Conservation (phyloP, 805 yeast genomes). For the Monosporozyma servazzii region DNA sequence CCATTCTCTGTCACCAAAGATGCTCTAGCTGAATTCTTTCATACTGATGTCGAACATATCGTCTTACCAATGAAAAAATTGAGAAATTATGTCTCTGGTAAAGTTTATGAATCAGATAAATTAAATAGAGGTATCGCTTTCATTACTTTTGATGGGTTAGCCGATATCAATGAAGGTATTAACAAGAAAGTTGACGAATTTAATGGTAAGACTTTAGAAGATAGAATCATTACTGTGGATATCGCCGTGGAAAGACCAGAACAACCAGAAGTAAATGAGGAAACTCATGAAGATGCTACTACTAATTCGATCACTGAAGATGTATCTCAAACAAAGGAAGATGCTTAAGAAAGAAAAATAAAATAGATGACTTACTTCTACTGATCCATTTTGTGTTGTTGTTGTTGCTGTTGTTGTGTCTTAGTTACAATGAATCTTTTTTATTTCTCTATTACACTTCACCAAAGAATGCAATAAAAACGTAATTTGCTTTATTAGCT, state of each 20-base stretch:
- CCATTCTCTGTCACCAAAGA: slow-evolving; percentile 55
- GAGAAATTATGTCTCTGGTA: slow-evolving; percentile 25
- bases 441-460: background rate
- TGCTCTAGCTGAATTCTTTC: slow-evolving; percentile 45
- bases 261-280: slow-evolving; percentile 15
- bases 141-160: slow-evolving; percentile 37
- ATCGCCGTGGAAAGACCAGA: slow-evolving; percentile 46
- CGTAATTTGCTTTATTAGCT: background rate
- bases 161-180: slow-evolving; percentile 32
- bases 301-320: background rate
- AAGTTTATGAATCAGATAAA: slow-evolving; percentile 32
- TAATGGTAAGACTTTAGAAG: slow-evolving; percentile 58
- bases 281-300: background rate
- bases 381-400: no score
- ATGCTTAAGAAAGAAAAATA: background rate
- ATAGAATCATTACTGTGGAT: slow-evolving; percentile 56
- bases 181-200: slow-evolving; percentile 60
- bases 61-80: slow-evolving; percentile 42
- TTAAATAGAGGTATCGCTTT: slow-evolving; percentile 51
- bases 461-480: background rate
- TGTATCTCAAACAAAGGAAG: background rate
- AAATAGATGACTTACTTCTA: background rate
- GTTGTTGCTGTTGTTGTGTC: background rate
- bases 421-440: no score
- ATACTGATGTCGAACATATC: slow-evolving; percentile 37